Base-by-base conservation (phyloP, 805 yeast genomes). In the Peterozyma toletana region DNA sequence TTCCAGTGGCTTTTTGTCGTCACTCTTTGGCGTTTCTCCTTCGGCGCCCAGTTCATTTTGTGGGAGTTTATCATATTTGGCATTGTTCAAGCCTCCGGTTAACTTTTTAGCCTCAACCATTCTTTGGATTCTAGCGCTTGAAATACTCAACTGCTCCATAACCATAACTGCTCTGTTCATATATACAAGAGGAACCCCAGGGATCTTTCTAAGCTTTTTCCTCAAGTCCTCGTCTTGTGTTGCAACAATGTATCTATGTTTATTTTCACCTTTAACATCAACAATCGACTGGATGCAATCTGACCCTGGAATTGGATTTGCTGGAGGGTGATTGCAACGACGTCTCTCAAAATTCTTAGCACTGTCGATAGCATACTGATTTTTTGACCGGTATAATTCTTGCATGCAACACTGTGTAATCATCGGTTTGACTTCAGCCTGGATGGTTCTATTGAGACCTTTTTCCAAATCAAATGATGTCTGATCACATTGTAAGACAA, bases 341-440 rank as follows among this genome's bases (percentile, higher is more conserved):
- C 99, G 78, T 65, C 97, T 80, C 63, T 93, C 99, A 52, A 84
- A 83, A 2, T 68, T 58, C 60, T 89, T 93, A 9, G 96, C 98
- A 33, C 83, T 54, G 30, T 76, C 84, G 39, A 93, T 86, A 1
- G 95, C 96, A 4, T 66, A 70, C 54, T 86, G 90, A 55, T 86
- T 77, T 21, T 77, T 75, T 5, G 83, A 71, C 38, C 73, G 72
- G 61, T 93, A 93, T 30, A 93, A 67, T 15, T 86, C 83, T 57
- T 88, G 88, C 73, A 93, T 87, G 54, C 96, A 86, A 59, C 99
- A 93, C 62, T 93, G 98, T 2, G 99, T 88, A 43, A 93, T 85
- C 95, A 93, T 77, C 16, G 87, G 86, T 56, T 91, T 93, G 30
- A 81, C 77, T 53, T 86, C 90, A 11, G 81, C 86, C 60, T 91